phyloP scores from a whole-genome alignment of 768 basidiomycete species.

The Cystofilobasidium ferigula region DNA sequence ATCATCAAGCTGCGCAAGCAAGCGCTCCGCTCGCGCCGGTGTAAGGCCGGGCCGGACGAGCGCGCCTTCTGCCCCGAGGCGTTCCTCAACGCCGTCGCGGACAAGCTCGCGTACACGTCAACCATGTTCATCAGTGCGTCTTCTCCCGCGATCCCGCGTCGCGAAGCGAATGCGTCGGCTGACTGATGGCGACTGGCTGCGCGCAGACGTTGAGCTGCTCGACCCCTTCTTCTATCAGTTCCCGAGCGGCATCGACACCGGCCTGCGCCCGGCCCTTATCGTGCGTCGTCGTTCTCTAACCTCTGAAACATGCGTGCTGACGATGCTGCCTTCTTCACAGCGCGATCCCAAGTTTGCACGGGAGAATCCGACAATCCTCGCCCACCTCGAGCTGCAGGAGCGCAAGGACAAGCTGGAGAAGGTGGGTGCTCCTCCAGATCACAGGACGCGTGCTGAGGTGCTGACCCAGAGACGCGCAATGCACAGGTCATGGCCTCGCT shows the following conservation, averaged over 20 bases:
- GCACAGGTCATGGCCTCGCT: constrained; percentile 85
- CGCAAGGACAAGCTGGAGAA: constrained; percentile 96
- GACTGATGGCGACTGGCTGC: background rate
- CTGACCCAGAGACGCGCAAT: no score
- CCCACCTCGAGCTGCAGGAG: constrained; percentile 86
- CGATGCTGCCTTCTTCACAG: background rate
- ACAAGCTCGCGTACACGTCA: constrained; percentile 89
- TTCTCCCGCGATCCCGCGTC: background rate
- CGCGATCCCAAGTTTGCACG: constrained; percentile 62
- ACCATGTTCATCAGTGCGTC: constrained; percentile 80
- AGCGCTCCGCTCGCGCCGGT: constrained; percentile 79
- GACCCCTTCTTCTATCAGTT: constrained; percentile 99
- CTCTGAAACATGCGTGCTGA: background rate
- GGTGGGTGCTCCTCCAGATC: no score
- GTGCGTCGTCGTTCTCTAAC: constrained; percentile 23
- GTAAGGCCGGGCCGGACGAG: constrained; percentile 73
- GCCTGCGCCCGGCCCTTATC: constrained; percentile 85
- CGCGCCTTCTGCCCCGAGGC: constrained; percentile 90
- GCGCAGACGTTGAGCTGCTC: constrained; percentile 68
- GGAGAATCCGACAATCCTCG: constrained; percentile 80
- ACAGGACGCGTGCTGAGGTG: no score
- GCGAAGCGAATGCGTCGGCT: background rate
- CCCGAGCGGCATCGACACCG: constrained; percentile 91
- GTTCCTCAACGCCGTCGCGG: constrained; percentile 90
- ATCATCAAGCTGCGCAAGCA: constrained; percentile 76